These are phyloP conservation scores for Colletotrichum sp. DNA, from an alignment of 2,329 filamentous ascomycete genomes.

Conservation along the genomic window DNA sequence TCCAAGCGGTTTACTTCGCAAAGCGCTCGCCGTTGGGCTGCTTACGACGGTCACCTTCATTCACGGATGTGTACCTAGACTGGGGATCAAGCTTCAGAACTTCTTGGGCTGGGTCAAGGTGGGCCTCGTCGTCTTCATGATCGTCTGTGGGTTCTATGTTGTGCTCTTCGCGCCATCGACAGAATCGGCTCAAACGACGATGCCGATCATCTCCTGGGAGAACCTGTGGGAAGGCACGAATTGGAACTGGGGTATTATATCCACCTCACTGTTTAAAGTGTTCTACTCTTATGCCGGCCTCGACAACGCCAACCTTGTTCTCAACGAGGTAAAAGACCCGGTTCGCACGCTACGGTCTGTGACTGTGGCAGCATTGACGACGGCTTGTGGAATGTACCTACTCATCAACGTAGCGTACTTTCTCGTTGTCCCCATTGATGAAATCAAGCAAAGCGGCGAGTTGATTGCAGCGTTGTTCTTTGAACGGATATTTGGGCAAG, in stretches of 20 bases:
- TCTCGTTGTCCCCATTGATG: conserved; percentile 68
- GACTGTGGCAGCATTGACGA: conserved; percentile 62
- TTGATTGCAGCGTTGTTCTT: conserved; percentile 74
- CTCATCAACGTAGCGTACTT: conserved; percentile 69
- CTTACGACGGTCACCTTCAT: conserved; percentile 62
- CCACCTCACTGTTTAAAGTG: conserved; percentile 71
- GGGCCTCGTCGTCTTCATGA: conserved; percentile 64
- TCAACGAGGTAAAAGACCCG: conserved; percentile 74
- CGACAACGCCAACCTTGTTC: conserved; percentile 71
- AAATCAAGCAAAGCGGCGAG: conserved; percentile 70
- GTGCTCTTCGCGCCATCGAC: conserved; percentile 47
- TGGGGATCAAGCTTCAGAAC: conserved; percentile 66
- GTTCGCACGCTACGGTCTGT: conserved; percentile 69
- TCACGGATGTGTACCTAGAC: conserved; percentile 62
- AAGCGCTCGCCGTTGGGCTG: conserved; percentile 60
- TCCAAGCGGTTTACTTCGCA: conserved; percentile 55
- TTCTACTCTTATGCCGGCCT: conserved; percentile 73
- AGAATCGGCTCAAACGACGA: background rate
- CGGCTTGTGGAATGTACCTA: conserved; percentile 68
- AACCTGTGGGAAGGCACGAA: conserved; percentile 67
- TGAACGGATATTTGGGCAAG: conserved; percentile 64
- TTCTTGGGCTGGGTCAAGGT: conserved; percentile 68
- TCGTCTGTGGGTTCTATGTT: conserved; percentile 63
- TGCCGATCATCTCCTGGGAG: conserved; percentile 45
- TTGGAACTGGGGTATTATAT: conserved; percentile 72